Evolutionary conservation across 2,329 filamentous ascomycete genomes (phyloP).

Genomic region (Magnaporthales sp.): DNA sequence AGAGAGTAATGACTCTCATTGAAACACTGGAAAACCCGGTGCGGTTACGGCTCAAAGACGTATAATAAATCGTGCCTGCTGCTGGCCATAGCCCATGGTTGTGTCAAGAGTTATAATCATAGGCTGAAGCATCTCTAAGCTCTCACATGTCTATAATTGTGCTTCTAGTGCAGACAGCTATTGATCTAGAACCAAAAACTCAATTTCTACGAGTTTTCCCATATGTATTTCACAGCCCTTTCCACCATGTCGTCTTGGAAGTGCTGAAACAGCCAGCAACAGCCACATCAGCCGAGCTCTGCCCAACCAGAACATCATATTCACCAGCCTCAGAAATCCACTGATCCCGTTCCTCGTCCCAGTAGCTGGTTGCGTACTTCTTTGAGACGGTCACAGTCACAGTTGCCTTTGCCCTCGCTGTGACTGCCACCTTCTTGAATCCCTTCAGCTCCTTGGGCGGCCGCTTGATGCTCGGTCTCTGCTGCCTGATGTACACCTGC

Average conservation of each 20-base stretch:
- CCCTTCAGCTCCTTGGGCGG: constrained; percentile 45
- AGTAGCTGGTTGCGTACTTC: constrained; percentile 7
- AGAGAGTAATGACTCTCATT: too few relatives aligned
- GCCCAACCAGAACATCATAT: constrained; percentile 7
- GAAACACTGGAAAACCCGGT: too few relatives aligned
- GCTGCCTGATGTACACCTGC: constrained; percentile 43
- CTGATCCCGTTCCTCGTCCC: constrained; percentile 5
- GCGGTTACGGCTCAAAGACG: too few relatives aligned
- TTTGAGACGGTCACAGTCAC: not conserved
- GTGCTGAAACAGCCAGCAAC: not conserved
- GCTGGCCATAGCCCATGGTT: too few relatives aligned
- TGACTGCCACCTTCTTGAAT: constrained; percentile 45
- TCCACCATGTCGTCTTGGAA: not conserved
- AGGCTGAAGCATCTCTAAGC: too few relatives aligned
- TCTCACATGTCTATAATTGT: too few relatives aligned
- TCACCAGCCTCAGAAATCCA: constrained; percentile 7
- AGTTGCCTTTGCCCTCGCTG: constrained; percentile 1
- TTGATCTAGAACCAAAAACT: too few relatives aligned
- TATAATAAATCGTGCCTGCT: too few relatives aligned
- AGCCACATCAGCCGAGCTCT: not conserved
- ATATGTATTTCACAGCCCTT: not conserved
- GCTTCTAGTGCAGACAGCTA: too few relatives aligned
- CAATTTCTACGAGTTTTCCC: too few relatives aligned
- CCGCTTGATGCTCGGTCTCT: constrained; percentile 35
- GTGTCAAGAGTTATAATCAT: too few relatives aligned